Base-by-base conservation (phyloP, 2,329 filamentous ascomycete species). In the Fusarium pseudocircinatum region DNA sequence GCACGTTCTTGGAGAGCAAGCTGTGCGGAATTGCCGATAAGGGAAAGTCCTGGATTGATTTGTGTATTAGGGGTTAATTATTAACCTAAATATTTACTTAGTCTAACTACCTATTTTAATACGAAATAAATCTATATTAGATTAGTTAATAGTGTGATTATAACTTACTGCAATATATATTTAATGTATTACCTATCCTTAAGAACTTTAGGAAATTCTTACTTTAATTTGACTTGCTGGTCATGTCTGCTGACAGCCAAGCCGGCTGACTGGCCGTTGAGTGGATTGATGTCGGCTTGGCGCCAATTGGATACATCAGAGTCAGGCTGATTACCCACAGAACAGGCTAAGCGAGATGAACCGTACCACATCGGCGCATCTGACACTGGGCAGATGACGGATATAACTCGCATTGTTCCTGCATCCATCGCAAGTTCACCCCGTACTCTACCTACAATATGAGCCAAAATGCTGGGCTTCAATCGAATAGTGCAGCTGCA, bases 271-370 rank as follows among this genome's bases (percentile, higher is more conserved):
- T 24, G 44, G 44, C 57, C 44, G 26, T 32, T 8, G 6, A 53
- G 57, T 60, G 57, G 57, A 53, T 18, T 60, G 0, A 1, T 18
- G 10, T 26, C 7, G 2, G 16, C 44, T 53, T 40, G 57, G 57
- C 57, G 14, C 43, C 57, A 53, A 18, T 53, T 5, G 6, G 44
- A 39, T 20, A 0, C 13, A 24, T 5, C 2, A 24, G 2, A 22
- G 20, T n/a, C 26, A 22, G 43, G 30, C 16, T 24, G 16, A 47
- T 16, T 26, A 11, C 16, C 53, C 39, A 57, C 37, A n/a, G n/a
- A 28, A n/a, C 28, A 24, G 24, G 10, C 43, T 59, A 53, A 53
- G 57, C 57, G 57, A 53, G 34, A 60, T 60, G 44, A 53, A 60
- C 36, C 57, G 34, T n/a, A 40, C 36, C 36, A 60, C 36, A 3